Evolutionary conservation across 2,329 filamentous ascomycete species (phyloP).

Genomic region (Aureobasidium melanogenum): DNA sequence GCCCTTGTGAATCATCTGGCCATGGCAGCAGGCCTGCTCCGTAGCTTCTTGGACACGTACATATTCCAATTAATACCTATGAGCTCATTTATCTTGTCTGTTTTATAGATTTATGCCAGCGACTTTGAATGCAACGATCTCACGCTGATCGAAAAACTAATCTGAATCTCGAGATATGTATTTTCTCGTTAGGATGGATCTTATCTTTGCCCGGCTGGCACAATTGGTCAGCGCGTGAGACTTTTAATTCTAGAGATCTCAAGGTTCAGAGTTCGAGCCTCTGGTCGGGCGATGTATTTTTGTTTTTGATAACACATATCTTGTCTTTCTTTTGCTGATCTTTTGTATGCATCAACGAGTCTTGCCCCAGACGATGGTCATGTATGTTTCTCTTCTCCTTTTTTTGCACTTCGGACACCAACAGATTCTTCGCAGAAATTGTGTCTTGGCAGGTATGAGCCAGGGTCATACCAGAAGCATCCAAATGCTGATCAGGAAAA

Average conservation of each 20-base stretch:
- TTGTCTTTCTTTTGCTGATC: neutral
- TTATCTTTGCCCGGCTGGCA: constrained; percentile 11
- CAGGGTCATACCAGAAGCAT: neutral
- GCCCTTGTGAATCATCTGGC: neutral
- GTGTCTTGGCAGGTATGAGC: neutral
- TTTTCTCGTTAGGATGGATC: neutral
- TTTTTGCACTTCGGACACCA: neutral
- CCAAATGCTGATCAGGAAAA: neutral
- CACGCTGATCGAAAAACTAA: no score
- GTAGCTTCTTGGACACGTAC: neutral
- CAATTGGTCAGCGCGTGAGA: constrained; percentile 12
- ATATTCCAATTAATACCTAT: neutral
- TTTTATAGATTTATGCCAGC: no score
- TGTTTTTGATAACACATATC: neutral
- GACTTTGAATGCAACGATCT: no score
- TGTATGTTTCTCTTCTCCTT: neutral
- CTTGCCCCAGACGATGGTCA: no score
- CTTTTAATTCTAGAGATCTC: constrained; percentile 9
- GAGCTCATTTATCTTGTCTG: neutral
- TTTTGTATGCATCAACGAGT: no score
- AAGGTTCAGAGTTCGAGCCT: constrained; percentile 13
- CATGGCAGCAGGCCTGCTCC: constrained; percentile 3
- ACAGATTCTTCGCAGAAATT: no score
- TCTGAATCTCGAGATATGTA: no score
- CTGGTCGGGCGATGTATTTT: constrained; percentile 3